Base-by-base conservation (phyloP, 1,284 basidiomycete species). In the Ustilago esculenta region DNA sequence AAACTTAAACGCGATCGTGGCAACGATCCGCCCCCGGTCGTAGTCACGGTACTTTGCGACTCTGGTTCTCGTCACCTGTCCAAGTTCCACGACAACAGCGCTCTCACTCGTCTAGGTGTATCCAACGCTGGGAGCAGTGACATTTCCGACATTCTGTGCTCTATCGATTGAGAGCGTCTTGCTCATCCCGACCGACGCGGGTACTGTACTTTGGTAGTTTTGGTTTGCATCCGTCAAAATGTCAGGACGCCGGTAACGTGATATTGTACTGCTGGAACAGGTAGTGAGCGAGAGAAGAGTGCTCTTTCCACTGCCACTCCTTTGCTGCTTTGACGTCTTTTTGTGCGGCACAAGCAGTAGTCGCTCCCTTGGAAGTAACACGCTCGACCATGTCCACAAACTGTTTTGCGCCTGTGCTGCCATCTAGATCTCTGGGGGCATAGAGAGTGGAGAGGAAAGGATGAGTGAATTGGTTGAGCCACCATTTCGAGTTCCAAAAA, bases 11-110 rank as follows among this genome's bases (percentile, higher is more conserved):
- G 54, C 20, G 35, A 68, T 25, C 32, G 63, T 1, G 68, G 64
- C 12, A 41, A 18, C 39, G 56, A 61, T 32, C 64, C 64, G 0
- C 55, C 61, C 3, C 76, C 79, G 0, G 73, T 77, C 4, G 73
- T 81, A 0, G 80, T 81, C 4, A 81, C 80, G 7, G 68, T 81
- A 5, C 71, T 81, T 37, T 79, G 76, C 48, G 80, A 81, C 46
- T 75, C 75, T 5, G 80, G 80, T 4, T 40, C 73, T 2, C 64
- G 80, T 10, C 80, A 81, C 41, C 57, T 81, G 12, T 80, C 77
- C 50, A 80, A 80, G 46, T 81, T 81, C 52, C 77, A 79, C 42
- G 64, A 72, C 54, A 68, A 81, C 43, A 68, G 69, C 0, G 60
- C 53, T 1, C 60, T 81, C 32, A 23, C 50, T 15, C 41, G 60